Evolutionary conservation across 345 rosid genomes (phyloP).

Genomic region (Syzygium oleosum): DNA sequence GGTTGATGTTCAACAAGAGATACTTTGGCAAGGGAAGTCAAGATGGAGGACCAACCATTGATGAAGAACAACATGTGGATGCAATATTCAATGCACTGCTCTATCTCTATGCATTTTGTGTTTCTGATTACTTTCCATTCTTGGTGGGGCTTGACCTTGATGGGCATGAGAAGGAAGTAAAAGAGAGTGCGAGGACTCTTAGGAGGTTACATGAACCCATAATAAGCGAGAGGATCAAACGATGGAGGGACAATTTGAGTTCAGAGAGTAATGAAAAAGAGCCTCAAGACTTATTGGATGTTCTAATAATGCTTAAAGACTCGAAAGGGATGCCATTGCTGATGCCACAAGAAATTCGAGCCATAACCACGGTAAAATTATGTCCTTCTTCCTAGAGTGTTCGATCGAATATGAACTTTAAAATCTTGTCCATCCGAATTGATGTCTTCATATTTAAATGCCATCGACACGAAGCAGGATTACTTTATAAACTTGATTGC

Average conservation of each 20-base stretch:
- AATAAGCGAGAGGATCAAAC: slow-evolving; percentile 1
- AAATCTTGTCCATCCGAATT: neutral
- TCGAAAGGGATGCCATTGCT: neutral
- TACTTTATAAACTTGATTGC: neutral
- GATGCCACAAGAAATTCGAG: neutral
- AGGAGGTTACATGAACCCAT: slow-evolving; percentile 1
- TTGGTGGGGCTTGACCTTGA: slow-evolving; percentile 10
- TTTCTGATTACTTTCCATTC: slow-evolving; percentile 10
- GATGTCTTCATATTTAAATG: neutral
- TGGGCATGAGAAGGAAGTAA: slow-evolving; percentile 9
- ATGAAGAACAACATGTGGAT: slow-evolving; percentile 15
- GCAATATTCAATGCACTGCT: slow-evolving; percentile 7
- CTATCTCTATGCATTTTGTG: slow-evolving; percentile 6
- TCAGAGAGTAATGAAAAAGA: neutral
- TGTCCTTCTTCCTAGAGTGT: neutral
- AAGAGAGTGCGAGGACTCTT: neutral
- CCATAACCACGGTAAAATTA: neutral
- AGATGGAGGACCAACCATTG: slow-evolving; percentile 15
- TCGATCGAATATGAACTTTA: neutral
- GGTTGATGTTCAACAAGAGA: slow-evolving; percentile 19
- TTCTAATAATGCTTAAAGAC: neutral
- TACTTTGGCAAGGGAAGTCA: slow-evolving; percentile 5
- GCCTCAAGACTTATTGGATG: neutral
- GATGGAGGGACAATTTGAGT: slow-evolving; percentile 3
- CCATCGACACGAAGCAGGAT: neutral